Conservation (phyloP, 176 grass and related monocot genomes). For the Poa pratensis region DNA sequence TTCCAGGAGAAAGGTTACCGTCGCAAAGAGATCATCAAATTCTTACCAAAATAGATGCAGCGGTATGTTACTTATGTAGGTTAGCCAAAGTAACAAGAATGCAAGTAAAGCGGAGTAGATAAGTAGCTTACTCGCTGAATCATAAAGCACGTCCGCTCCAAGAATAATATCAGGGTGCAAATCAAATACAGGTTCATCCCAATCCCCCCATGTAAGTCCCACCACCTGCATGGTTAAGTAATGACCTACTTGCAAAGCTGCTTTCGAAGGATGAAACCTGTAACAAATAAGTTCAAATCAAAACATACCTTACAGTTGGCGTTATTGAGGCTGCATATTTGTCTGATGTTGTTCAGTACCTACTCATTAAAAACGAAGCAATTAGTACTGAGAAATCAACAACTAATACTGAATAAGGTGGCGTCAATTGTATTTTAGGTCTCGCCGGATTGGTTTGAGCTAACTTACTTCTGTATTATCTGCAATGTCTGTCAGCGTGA, state of each 20-base stretch:
- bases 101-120: background rate
- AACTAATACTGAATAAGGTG: background rate
- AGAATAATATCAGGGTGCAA: conserved; percentile 79
- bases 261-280: background rate
- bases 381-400: background rate
- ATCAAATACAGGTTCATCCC: conserved; percentile 66
- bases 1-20: conserved; percentile 70
- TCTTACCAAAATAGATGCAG: conserved; percentile 50
- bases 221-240: conserved; percentile 53
- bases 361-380: conserved; percentile 35
- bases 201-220: conserved; percentile 84
- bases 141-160: conserved; percentile 85
- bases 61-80: background rate
- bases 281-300: background rate
- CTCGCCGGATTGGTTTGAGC: background rate
- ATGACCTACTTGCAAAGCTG: background rate
- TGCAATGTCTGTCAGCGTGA: conserved; percentile 74
- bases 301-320: conserved; percentile 64
- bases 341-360: conserved; percentile 80
- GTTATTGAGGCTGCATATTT: conserved; percentile 60
- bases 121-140: conserved; percentile 60
- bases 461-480: conserved; percentile 65
- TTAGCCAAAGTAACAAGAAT: background rate
- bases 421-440: background rate
- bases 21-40: conserved; percentile 78